A percentile compares a stretch with the other conserved stretches of the same genome.
phyloP scores from a whole-genome alignment of 148 eudicot species.

The Rhododendron kiyosumense region DNA sequence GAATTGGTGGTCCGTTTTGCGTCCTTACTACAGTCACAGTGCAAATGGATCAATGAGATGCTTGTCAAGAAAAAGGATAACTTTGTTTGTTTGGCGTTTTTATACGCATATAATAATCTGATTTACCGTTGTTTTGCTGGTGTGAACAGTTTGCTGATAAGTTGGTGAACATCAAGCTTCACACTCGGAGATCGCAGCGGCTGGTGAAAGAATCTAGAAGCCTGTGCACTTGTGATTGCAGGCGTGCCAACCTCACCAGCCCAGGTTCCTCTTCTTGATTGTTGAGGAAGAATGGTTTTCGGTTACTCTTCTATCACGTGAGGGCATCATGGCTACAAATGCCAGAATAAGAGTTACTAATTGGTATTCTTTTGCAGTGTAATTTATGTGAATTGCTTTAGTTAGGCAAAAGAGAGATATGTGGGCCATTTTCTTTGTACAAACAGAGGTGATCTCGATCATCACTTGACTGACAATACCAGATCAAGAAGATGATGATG shows the following conservation, averaged over 20 bases:
- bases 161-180: conserved; percentile 89
- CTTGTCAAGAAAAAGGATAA: not conserved
- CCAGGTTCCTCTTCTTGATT: conserved; percentile 18
- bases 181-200: conserved; percentile 75
- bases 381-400: not conserved
- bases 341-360: not conserved
- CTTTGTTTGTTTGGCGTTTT: not conserved
- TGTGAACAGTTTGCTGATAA: conserved; percentile 76
- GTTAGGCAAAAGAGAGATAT: not conserved
- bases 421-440: not conserved
- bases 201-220: conserved; percentile 82
- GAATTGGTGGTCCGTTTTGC: not conserved
- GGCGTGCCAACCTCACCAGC: conserved; percentile 40
- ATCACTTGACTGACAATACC: too few species aligned
- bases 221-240: conserved; percentile 73
- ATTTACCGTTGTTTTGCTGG: conserved; percentile 5
- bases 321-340: not conserved
- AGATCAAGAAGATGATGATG: too few species aligned
- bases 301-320: not conserved
- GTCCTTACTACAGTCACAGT: not conserved
- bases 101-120: not conserved
- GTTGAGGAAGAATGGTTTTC: not conserved
- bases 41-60: not conserved
- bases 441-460: not conserved
- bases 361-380: not conserved